These are phyloP conservation scores for Entomortierella chlamydospora DNA, from an alignment of 192 early-diverging fungal genomes.

Conservation along the genomic window DNA sequence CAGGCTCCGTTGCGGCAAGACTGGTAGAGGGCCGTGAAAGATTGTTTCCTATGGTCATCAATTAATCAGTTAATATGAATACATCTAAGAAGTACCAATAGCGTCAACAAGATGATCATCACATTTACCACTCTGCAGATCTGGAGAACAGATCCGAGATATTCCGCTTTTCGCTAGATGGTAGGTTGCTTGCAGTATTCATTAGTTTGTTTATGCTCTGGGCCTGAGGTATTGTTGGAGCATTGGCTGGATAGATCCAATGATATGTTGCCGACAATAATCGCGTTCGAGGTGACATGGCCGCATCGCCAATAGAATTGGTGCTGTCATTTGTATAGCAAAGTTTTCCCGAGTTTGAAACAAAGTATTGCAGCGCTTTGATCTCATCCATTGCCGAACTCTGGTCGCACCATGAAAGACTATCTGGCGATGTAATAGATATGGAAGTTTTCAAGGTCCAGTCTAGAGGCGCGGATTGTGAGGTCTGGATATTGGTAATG, in stretches of 20 bases:
- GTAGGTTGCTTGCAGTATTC: slow-evolving; percentile 24
- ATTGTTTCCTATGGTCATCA: slow-evolving; percentile 35
- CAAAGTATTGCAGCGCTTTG: slow-evolving; percentile 25
- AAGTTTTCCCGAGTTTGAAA: slow-evolving; percentile 3
- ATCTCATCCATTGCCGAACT: slow-evolving; percentile 21
- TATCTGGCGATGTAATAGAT: slow-evolving; percentile 21
- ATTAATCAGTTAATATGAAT: background rate
- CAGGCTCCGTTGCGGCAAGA: slow-evolving; percentile 38
- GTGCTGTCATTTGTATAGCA: background rate
- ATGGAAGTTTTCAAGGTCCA: slow-evolving; percentile 35
- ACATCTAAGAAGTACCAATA: no score
- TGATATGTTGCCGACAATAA: slow-evolving; percentile 23
- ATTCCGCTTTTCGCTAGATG: slow-evolving; percentile 24
- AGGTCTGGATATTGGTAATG: slow-evolving; percentile 13
- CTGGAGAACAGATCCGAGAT: slow-evolving; percentile 39
- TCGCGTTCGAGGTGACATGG: background rate
- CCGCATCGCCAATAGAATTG: background rate
- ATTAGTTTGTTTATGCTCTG: slow-evolving; percentile 40
- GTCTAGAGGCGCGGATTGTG: slow-evolving; percentile 13
- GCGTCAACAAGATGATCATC: no score
- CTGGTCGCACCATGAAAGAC: slow-evolving; percentile 38
- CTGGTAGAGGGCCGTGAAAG: slow-evolving; percentile 40
- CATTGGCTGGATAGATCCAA: slow-evolving; percentile 43
- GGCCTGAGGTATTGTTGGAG: slow-evolving; percentile 23
- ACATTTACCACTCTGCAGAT: slow-evolving; percentile 29